phyloP scores from a whole-genome alignment of 2,329 filamentous ascomycete genomes.

The Fusarium pilosicola region DNA sequence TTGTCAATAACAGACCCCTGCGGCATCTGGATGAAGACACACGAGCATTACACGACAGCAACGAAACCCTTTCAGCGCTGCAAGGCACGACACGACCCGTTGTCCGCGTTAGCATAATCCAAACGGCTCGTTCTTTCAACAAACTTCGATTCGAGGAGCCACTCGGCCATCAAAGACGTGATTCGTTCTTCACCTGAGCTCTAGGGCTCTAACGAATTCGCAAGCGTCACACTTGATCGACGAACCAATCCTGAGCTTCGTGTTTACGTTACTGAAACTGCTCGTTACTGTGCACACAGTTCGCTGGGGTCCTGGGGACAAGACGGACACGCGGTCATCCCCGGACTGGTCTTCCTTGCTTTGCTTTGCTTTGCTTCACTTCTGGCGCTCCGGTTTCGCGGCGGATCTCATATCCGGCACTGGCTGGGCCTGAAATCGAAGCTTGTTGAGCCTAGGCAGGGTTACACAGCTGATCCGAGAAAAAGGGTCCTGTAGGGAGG shows the following conservation, averaged over 20 bases:
- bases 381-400: slow-evolving; percentile 24
- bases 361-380: not conserved
- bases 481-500: slow-evolving; percentile 21
- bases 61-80: slow-evolving; percentile 32
- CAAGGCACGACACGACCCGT: slow-evolving; percentile 44
- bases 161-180: slow-evolving; percentile 27
- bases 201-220: slow-evolving; percentile 24
- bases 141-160: slow-evolving; percentile 23
- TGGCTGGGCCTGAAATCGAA: slow-evolving; percentile 37
- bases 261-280: slow-evolving; percentile 44
- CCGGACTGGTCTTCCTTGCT: slow-evolving; percentile 31
- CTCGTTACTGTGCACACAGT: slow-evolving; percentile 21
- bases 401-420: slow-evolving; percentile 37
- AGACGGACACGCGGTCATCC: slow-evolving; percentile 40
- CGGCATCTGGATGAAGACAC: slow-evolving; percentile 21
- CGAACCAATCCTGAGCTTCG: slow-evolving; percentile 42
- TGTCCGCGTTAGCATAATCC: slow-evolving; percentile 31
- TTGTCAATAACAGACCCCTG: slow-evolving; percentile 26
- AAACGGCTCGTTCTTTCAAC: slow-evolving; percentile 13
- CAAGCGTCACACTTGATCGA: slow-evolving; percentile 33
- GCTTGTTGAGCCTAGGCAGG: slow-evolving; percentile 23
- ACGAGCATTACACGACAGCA: slow-evolving; percentile 26
- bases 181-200: slow-evolving; percentile 33
- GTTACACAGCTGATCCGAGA: slow-evolving; percentile 8
- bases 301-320: slow-evolving; percentile 37